Base-by-base conservation (phyloP, 768 basidiomycete genomes). In the Coprinopsis sp. region DNA sequence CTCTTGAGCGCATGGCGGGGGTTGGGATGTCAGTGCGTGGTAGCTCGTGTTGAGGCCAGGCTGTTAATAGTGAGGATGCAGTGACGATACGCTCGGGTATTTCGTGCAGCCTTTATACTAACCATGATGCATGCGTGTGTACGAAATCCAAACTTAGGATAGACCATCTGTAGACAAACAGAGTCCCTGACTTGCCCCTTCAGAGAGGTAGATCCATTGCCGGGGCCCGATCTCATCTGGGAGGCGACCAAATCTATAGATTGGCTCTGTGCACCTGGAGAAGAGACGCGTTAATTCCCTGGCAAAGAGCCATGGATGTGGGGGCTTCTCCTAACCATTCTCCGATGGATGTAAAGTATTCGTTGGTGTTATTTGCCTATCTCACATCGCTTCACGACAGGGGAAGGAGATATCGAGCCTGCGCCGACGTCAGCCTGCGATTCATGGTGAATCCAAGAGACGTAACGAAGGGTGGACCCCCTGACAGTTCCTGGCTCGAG, bases 391-490 rank as follows among this genome's bases (percentile, higher is more conserved):
- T 27, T 25, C 21, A 22, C 34, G 33, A 43, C 43, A 44, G 34
- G 48, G 42, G 41, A 36, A 30, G 29, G 28, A 42, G 47, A 34
- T 31, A 42, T 28, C 16, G 24, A 25, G 31, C 31, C 39, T 36
- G 40, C 47, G 25, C 16, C 47, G 21, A 33, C 41, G 40, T 49
- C 47, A 49, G 34, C 37, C 19, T 21, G 16, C 10, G 7, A 33
- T 21, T 48, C 38, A 25, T 27, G 43, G 48, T 39, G 48, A 49
- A 49, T 49, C 48, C 48, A 42, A 24, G 22, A 44, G 34, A 49
- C 48, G 42, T 49, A 49, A 43, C 34, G 34, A 31, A 49, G n/a
- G 19, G 16, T 43, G 34, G 25, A 31, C 48, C 34, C 30, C 24
- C 27, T 6, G 27, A n/a, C 30, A 30, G n/a, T n/a, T n/a, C n/a